Base-by-base conservation (phyloP, 805 yeast genomes). In the Maudiozyma serrabonitensis region DNA sequence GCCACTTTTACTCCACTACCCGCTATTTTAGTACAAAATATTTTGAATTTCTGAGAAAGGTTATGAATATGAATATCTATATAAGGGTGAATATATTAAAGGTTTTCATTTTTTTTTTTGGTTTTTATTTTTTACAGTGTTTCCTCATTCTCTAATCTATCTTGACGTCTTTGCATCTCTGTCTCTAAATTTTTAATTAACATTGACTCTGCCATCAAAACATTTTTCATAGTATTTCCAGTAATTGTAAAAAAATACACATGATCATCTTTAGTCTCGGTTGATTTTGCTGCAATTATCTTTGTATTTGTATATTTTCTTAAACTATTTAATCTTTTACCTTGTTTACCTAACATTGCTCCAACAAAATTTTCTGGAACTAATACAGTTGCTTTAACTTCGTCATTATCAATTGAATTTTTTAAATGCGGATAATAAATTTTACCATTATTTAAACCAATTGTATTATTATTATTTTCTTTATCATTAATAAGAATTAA, bases 351-450 rank as follows among this genome's bases (percentile, higher is more conserved):
- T 58, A 89, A 87, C 48, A 89, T 73, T 46, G 95, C 91, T 41
- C 96, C 96, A 43, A 89, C 95, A 70, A 81, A 81, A 52, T 81
- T 87, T 56, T 84, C 82, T 38, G 95, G 87, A 62, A 87, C 84
- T 28, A 55, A 47, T 8, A 61, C 56, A 13, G 52, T 50, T 2
- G 54, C 48, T 41, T 52, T 56, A 42, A 54, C 51, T 37, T 57
- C 58, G 21, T 51, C 46, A 35, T 46, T 43, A 23, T 40, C 52
- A 46, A n/a, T 46, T 39, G 52, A 41, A 8, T 44, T 28, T 32
- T 44, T 50, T 85, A 93, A 49, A 74, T 73, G 69, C 81, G 89
- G 69, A 74, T 81, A 48, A 75, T 75, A 41, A 82, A 81, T 48
- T 81, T 82, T 26, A 49, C 60, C 65, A 19, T 54, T 49, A 9